These are phyloP conservation scores for Aspergillus pseudonomiae DNA, from an alignment of 2,329 filamentous ascomycete species.

Conservation along the genomic window DNA sequence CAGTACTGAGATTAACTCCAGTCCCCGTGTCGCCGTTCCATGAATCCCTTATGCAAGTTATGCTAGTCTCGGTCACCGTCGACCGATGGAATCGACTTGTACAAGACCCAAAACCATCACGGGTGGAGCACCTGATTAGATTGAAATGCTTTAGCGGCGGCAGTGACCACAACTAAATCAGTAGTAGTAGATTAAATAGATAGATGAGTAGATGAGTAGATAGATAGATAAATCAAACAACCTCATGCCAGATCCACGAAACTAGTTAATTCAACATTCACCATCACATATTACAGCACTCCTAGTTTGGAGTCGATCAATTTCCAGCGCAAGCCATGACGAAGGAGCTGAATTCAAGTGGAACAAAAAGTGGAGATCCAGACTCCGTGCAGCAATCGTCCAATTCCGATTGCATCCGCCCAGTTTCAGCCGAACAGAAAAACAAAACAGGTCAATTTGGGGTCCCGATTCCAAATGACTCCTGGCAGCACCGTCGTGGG, in stretches of 20 bases:
- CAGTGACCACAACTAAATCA: neutral
- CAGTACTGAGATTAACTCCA: neutral
- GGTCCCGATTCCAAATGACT: neutral
- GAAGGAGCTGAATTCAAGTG: neutral
- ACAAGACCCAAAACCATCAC: neutral
- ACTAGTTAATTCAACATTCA: neutral
- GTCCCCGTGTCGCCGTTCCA: neutral
- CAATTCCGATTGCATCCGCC: neutral
- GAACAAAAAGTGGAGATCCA: neutral
- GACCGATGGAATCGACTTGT: neutral
- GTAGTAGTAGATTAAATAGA: neutral
- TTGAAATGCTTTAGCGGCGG: neutral
- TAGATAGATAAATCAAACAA: neutral
- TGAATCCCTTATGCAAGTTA: neutral
- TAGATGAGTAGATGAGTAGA: neutral
- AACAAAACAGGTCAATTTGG: neutral
- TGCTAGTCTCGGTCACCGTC: neutral
- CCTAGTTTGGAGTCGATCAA: neutral
- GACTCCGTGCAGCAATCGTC: neutral
- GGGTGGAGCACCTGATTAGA: conserved; percentile 5
- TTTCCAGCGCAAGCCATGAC: neutral
- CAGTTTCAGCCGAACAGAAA: neutral
- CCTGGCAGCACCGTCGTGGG: neutral
- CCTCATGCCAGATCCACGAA: neutral
- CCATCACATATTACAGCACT: neutral